These are phyloP conservation scores for Coemansia sp. DNA, from an alignment of 192 early-diverging fungal species.

Conservation along the genomic window DNA sequence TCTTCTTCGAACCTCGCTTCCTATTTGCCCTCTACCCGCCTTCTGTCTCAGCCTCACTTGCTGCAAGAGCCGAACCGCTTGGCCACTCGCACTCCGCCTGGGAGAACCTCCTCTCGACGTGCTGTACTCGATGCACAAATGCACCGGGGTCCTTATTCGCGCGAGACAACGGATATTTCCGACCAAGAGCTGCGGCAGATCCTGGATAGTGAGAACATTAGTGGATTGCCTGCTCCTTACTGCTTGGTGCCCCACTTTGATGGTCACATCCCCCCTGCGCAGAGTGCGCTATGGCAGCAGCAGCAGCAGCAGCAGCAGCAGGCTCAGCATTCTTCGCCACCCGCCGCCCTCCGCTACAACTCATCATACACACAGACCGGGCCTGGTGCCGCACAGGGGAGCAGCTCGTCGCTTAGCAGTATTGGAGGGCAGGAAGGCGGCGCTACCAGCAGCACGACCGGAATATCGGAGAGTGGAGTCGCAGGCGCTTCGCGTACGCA, in stretches of 20 bases:
- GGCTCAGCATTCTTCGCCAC: neutral
- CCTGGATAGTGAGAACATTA: constrained; percentile 57
- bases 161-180: constrained; percentile 55
- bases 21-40: constrained; percentile 23
- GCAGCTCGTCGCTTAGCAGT: constrained; percentile 27
- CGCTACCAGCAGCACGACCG: constrained; percentile 11
- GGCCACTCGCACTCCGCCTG: constrained; percentile 29
- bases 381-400: constrained; percentile 5
- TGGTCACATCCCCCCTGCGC: constrained; percentile 33
- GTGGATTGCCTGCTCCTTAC: constrained; percentile 49
- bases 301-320: constrained; percentile 15
- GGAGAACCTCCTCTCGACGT: constrained; percentile 31
- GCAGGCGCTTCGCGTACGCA: constrained; percentile 4
- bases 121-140: constrained; percentile 44
- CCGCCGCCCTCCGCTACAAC: constrained; percentile 2
- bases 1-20: constrained; percentile 16
- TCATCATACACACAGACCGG: neutral
- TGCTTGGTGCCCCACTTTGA: constrained; percentile 53
- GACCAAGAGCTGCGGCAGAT: constrained; percentile 58
- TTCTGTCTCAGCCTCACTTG: constrained; percentile 23
- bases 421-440: constrained; percentile 21
- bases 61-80: constrained; percentile 26
- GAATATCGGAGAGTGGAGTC: neutral
- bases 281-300: constrained; percentile 25
- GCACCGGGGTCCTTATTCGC: constrained; percentile 53